These are phyloP conservation scores for Ogataea methylovora DNA, from an alignment of 805 yeast species.

Conservation along the genomic window DNA sequence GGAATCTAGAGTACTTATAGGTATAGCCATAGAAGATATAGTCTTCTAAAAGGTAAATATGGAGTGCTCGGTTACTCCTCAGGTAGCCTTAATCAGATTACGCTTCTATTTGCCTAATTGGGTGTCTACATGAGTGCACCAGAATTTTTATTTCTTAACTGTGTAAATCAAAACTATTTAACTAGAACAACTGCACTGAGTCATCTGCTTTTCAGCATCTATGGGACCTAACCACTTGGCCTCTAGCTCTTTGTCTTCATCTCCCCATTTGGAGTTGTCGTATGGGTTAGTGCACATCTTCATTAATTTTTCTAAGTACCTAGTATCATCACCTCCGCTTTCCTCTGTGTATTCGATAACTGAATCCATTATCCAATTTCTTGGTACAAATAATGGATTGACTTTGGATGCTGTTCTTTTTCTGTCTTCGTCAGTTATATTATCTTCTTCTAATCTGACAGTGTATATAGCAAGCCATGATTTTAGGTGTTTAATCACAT, in stretches of 20 bases:
- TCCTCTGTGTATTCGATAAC: conserved; percentile 57
- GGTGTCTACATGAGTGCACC: too few relatives aligned
- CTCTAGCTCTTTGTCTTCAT: conserved; percentile 51
- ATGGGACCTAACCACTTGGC: conserved; percentile 47
- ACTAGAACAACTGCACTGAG: conserved; percentile 68
- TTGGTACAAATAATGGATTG: conserved; percentile 79
- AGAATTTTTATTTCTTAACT: too few relatives aligned
- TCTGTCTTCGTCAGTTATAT: conserved; percentile 22
- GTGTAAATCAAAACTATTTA: conserved; percentile 7
- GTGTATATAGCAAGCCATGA: conserved; percentile 49
- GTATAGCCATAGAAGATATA: too few relatives aligned
- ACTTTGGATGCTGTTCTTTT: conserved; percentile 30
- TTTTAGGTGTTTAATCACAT: conserved; percentile 31
- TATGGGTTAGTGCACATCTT: conserved; percentile 74
- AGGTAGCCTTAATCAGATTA: too few relatives aligned
- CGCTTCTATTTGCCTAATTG: too few relatives aligned
- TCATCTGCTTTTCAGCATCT: conserved; percentile 49
- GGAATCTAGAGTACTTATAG: too few relatives aligned
- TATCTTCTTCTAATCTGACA: conserved; percentile 30
- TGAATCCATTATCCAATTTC: conserved; percentile 82
- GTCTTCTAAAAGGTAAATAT: too few relatives aligned
- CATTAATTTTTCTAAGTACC: conserved; percentile 51
- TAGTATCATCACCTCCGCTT: conserved; percentile 40
- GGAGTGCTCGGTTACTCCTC: too few relatives aligned
- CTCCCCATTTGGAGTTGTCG: conserved; percentile 61